phyloP scores from a whole-genome alignment of 116 monocot genomes.

The Dioscorea cayenensis region DNA sequence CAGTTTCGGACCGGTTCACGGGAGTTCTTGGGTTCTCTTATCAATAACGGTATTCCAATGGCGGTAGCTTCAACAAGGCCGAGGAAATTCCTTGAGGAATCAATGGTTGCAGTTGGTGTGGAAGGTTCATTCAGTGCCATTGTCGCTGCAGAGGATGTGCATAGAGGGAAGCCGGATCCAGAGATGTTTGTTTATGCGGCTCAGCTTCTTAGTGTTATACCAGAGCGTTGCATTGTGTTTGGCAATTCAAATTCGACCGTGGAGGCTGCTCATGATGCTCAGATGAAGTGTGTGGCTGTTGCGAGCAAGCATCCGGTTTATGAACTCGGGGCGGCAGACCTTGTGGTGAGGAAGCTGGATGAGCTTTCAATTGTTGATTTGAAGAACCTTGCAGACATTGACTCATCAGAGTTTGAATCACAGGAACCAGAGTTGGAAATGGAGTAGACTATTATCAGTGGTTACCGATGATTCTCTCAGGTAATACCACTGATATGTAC shows the following conservation, averaged over 20 bases:
- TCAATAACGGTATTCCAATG: constrained; percentile 66
- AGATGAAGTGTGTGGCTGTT: constrained; percentile 94
- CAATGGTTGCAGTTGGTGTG: constrained; percentile 57
- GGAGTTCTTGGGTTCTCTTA: constrained; percentile 65
- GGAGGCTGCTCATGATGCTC: constrained; percentile 89
- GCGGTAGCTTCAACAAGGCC: constrained; percentile 76
- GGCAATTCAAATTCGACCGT: constrained; percentile 91
- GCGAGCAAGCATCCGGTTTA: constrained; percentile 81
- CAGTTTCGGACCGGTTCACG: constrained; percentile 52
- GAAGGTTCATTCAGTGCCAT: constrained; percentile 36
- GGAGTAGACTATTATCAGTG: constrained; percentile 42
- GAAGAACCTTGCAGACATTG: constrained; percentile 79
- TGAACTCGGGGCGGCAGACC: constrained; percentile 79
- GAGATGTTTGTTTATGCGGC: constrained; percentile 89
- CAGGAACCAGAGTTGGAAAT: constrained; percentile 44
- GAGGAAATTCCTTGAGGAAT: constrained; percentile 41
- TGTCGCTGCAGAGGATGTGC: constrained; percentile 82
- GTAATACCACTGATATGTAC: constrained; percentile 39
- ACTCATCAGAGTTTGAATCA: constrained; percentile 59
- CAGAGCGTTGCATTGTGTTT: constrained; percentile 87
- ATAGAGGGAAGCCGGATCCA: constrained; percentile 93
- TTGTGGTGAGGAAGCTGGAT: constrained; percentile 66
- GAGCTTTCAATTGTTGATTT: constrained; percentile 81
- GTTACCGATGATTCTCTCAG: constrained; percentile 58
- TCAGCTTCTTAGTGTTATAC: constrained; percentile 71